Base-by-base conservation (phyloP, 805 yeast genomes). In the Clavispora phyllophila region DNA sequence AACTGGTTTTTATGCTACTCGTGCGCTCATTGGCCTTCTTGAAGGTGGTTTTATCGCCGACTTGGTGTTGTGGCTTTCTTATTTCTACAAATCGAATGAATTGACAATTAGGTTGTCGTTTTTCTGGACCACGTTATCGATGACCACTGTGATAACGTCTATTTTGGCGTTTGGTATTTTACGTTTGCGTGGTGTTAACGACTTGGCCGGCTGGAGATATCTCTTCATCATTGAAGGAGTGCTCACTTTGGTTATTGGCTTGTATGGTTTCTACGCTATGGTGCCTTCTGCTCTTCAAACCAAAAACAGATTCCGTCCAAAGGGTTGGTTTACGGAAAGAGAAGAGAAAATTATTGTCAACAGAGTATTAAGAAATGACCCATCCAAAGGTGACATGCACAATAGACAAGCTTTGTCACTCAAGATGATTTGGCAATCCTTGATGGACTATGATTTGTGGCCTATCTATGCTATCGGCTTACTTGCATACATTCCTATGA, bases 1-100 rank as follows among this genome's bases (percentile, higher is more conserved):
- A 44, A 53, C 66, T 1, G 69, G 76, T 0, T 81, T 78, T 47
- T 66, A 61, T 43, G 66, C 64, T 9, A 69, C 79, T 4, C 64
- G 86, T 46, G 73, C 75, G 0, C 62, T 79, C 5, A 54, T 80
- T 34, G 87, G 84, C 1, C 53, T 73, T 3, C 57, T 77, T n/a
- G 82, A 82, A 57, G 87, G 87, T 43, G 87, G 88, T 0, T 58
- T 72, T 34, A 81, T 84, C 41, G 82, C 77, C 0, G 76, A 73
- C 13, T 60, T 68, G 44, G 55, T 51, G 6, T 43, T 82, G 37
- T 83, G 83, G 79, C 63, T 83, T 58, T 75, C 83, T 2, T 83
- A 81, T 59, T 83, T 82, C 61, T 84, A 76, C 62, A 82, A 79
- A 9, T 55, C 75, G 24, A 58, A 66, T 23, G 88, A 84, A 58